phyloP scores from a whole-genome alignment of 495 filamentous ascomycete species.

The Aspergillus panamensis region DNA sequence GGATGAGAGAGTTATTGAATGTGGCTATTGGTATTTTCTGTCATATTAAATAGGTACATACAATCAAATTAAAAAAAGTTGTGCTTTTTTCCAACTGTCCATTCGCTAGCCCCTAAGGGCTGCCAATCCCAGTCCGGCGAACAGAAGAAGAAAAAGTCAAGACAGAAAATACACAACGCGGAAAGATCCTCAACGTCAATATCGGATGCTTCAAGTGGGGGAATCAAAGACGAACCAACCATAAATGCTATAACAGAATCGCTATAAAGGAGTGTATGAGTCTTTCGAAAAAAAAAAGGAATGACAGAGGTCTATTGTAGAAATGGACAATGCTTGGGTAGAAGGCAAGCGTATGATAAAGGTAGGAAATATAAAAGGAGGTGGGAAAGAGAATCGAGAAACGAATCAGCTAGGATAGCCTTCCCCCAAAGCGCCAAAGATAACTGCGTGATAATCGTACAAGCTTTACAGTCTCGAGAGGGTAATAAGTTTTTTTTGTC shows the following conservation, averaged over 20 bases:
- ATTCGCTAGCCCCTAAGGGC: background rate
- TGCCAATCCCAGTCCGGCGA: slow-evolving; percentile 1
- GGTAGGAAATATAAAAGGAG: slow-evolving; percentile 19
- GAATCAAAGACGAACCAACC: slow-evolving; percentile 25
- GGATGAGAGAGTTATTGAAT: background rate
- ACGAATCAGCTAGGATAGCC: slow-evolving; percentile 27
- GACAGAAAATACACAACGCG: slow-evolving; percentile 18
- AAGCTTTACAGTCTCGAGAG: slow-evolving; percentile 26
- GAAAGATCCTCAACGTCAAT: slow-evolving; percentile 6
- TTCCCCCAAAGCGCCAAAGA: slow-evolving; percentile 36
- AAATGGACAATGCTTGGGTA: slow-evolving; percentile 11
- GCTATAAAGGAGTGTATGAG: slow-evolving; percentile 19
- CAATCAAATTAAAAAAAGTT: slow-evolving; percentile 13
- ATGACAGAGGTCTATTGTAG: slow-evolving; percentile 22
- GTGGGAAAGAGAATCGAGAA: slow-evolving; percentile 15
- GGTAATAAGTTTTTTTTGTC: background rate
- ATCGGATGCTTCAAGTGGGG: slow-evolving; percentile 25
- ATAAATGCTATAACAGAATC: slow-evolving; percentile 25
- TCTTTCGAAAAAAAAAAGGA: slow-evolving; percentile 20
- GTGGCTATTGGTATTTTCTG: slow-evolving; percentile 20
- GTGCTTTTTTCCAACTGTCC: slow-evolving; percentile 17
- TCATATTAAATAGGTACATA: slow-evolving; percentile 33
- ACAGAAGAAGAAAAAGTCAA: slow-evolving; percentile 14
- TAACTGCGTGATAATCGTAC: slow-evolving; percentile 46
- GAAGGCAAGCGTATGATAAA: slow-evolving; percentile 10